These are phyloP conservation scores for Cercophora samala DNA, from an alignment of 495 filamentous ascomycete species.

Conservation along the genomic window DNA sequence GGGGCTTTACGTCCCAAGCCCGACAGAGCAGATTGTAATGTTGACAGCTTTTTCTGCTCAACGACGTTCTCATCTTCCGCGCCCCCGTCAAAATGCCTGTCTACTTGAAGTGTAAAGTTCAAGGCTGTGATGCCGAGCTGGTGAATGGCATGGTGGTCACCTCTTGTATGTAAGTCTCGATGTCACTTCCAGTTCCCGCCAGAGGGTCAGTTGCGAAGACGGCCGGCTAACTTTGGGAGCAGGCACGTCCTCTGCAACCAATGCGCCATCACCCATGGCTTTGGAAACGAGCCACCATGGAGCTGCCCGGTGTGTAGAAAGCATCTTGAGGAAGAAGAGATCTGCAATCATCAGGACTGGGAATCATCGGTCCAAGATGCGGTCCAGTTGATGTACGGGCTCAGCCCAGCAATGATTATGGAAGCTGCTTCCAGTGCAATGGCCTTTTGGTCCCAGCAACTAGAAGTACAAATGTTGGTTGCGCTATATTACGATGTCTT, in stretches of 20 bases:
- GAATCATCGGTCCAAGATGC: conserved; percentile 61
- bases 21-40: not conserved
- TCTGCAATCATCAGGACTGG: conserved; percentile 87
- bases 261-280: conserved; percentile 67
- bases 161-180: conserved; percentile 68
- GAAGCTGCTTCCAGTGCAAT: conserved; percentile 84
- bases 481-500: not conserved
- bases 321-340: conserved; percentile 63
- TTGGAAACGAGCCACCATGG: conserved; percentile 55
- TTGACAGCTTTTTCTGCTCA: no score
- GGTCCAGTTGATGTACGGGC: conserved; percentile 62
- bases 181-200: conserved; percentile 9
- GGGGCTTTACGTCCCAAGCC: no score
- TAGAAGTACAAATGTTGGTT: conserved; percentile 80
- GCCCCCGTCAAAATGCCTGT: conserved; percentile 58
- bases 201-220: not conserved
- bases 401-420: conserved; percentile 81
- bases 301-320: conserved; percentile 82
- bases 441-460: conserved; percentile 88
- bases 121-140: conserved; percentile 73
- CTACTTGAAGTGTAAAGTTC: conserved; percentile 72
- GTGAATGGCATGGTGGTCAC: conserved; percentile 80
- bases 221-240: conserved; percentile 4
- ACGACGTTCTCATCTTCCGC: not conserved
- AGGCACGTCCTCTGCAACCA: conserved; percentile 85